Percentiles rank a stretch among this genome's conserved stretches.
phyloP scores from a whole-genome alignment of 768 basidiomycete species.

The Dentipellis sp. region DNA sequence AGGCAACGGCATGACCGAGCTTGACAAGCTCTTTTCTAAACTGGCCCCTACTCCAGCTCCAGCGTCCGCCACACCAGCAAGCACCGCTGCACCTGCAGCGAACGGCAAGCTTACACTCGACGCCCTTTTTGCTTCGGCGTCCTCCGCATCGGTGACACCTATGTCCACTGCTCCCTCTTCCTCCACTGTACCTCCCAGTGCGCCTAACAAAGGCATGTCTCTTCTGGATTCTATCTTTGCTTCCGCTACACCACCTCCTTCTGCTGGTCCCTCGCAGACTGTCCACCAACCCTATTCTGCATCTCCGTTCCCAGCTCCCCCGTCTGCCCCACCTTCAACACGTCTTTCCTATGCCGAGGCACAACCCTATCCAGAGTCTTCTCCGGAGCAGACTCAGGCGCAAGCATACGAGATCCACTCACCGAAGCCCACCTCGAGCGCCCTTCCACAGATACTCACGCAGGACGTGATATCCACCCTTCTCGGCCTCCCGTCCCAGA shows the following conservation, averaged over 20 bases:
- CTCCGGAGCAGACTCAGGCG: constrained; percentile 9
- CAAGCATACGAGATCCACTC: constrained; percentile 33
- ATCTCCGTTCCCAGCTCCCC: constrained; percentile 12
- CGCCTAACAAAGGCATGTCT: constrained; percentile 35
- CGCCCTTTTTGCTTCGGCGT: constrained; percentile 33
- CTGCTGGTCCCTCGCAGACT: constrained; percentile 1
- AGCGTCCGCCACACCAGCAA: constrained; percentile 7
- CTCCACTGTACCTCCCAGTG: constrained; percentile 17
- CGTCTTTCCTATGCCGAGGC: constrained; percentile 15
- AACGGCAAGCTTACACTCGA: constrained; percentile 31
- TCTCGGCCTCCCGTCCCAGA: constrained; percentile 40
- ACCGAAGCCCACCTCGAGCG: constrained; percentile 43
- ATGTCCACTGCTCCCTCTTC: constrained; percentile 9
- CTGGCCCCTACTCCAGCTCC: constrained; percentile 19
- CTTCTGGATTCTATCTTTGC: constrained; percentile 69
- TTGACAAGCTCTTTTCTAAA: constrained; percentile 37
- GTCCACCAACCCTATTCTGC: neutral
- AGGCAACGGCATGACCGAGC: constrained; percentile 21
- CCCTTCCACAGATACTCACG: constrained; percentile 57
- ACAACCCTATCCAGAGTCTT: constrained; percentile 9
- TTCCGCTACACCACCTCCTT: constrained; percentile 37
- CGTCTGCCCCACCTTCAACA: constrained; percentile 13
- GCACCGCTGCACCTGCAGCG: constrained; percentile 15
- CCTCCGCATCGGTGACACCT: neutral
- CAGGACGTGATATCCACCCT: constrained; percentile 62